A percentile compares a stretch with the other conserved stretches of the same genome.
These are phyloP conservation scores for Ascochyta pisi DNA, from an alignment of 2,329 filamentous ascomycete species.

Conservation along the genomic window DNA sequence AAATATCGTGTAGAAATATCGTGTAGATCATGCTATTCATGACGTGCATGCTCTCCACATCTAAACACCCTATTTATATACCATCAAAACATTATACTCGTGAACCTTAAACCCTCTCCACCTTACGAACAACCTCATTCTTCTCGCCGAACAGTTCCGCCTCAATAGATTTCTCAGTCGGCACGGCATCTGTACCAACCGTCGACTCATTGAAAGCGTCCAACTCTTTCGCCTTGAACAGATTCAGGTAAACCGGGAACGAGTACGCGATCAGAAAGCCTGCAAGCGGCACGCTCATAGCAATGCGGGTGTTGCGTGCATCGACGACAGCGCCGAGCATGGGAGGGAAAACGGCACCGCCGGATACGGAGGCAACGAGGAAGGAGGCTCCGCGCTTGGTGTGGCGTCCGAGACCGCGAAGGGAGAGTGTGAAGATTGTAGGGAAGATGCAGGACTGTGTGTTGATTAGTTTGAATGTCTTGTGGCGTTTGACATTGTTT, in stretches of 20 bases:
- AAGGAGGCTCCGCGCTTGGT: conserved; percentile 39
- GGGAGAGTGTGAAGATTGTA: conserved; percentile 38
- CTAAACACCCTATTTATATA: too few species aligned
- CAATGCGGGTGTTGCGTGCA: conserved; percentile 27
- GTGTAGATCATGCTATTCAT: too few species aligned
- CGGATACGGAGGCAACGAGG: conserved; percentile 32
- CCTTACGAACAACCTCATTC: conserved; percentile 13
- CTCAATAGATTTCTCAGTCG: conserved; percentile 9
- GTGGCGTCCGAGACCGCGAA: conserved; percentile 35
- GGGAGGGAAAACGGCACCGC: conserved; percentile 37
- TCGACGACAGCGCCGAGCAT: conserved; percentile 39
- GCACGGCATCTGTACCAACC: conserved; percentile 19
- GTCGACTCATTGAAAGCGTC: conserved; percentile 31
- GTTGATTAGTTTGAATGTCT: neutral
- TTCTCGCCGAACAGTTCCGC: conserved; percentile 20
- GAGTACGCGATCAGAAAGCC: conserved; percentile 39
- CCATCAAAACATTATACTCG: neutral
- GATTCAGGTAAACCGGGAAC: conserved; percentile 36
- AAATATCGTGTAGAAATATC: too few species aligned
- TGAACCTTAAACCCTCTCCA: conserved; percentile 9
- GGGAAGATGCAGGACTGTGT: conserved; percentile 38
- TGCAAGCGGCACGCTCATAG: conserved; percentile 38
- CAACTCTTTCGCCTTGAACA: conserved; percentile 37
- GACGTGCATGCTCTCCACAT: too few species aligned
- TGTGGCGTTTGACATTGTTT: neutral